A percentile compares a stretch with the other conserved stretches of the same genome.
These are phyloP conservation scores for Arthrinium puccinioides DNA, from an alignment of 2,329 filamentous ascomycete genomes.

Conservation along the genomic window DNA sequence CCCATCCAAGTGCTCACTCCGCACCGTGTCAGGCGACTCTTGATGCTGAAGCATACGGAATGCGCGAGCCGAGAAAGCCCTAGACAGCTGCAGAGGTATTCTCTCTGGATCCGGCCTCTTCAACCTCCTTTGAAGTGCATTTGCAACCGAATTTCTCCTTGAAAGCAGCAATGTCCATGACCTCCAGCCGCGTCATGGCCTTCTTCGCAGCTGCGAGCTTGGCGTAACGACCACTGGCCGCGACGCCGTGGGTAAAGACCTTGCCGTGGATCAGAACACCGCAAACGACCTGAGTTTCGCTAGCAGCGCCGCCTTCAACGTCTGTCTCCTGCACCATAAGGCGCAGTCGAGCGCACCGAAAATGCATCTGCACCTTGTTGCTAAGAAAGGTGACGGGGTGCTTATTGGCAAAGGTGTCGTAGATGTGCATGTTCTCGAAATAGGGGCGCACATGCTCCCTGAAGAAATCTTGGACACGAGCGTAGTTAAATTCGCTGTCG, in stretches of 20 bases:
- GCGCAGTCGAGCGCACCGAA: conserved; percentile 55
- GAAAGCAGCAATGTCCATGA: conserved; percentile 48
- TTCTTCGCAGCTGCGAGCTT: conserved; percentile 59
- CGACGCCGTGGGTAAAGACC: conserved; percentile 54
- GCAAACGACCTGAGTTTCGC: conserved; percentile 52
- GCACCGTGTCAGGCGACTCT: no score
- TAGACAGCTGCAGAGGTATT: not conserved
- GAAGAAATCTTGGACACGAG: conserved; percentile 70
- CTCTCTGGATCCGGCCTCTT: conserved; percentile 2
- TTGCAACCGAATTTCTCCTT: conserved; percentile 53
- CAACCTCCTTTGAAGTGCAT: conserved; percentile 35
- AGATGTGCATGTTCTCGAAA: conserved; percentile 80
- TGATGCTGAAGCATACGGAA: no score
- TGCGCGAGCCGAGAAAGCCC: no score
- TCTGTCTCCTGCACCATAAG: conserved; percentile 45
- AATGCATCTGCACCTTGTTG: conserved; percentile 53
- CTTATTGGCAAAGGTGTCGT: conserved; percentile 79
- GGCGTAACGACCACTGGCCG: conserved; percentile 63
- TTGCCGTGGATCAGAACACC: conserved; percentile 70
- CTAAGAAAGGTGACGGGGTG: conserved; percentile 74
- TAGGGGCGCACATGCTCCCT: conserved; percentile 63
- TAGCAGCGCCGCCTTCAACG: conserved; percentile 26
- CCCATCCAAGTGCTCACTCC: no score
- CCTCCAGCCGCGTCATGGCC: conserved; percentile 42
- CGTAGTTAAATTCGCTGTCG: conserved; percentile 74